Evolutionary conservation across 2,329 filamentous ascomycete species (phyloP).

Genomic region (Cordyceps farinosa): DNA sequence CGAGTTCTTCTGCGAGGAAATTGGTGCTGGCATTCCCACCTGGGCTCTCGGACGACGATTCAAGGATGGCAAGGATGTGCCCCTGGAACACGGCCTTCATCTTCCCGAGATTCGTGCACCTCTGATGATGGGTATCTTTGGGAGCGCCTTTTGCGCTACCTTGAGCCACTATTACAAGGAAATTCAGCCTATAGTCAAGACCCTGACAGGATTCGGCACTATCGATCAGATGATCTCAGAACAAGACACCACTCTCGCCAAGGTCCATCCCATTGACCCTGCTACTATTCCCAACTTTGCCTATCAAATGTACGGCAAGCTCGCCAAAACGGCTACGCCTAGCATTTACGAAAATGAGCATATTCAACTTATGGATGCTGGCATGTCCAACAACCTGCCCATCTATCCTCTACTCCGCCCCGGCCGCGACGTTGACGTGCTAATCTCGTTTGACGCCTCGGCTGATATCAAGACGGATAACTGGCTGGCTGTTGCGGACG

Average conservation of each 20-base stretch:
- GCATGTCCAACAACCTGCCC: conserved; percentile 97
- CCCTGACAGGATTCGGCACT: conserved; percentile 68
- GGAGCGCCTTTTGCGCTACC: conserved; percentile 93
- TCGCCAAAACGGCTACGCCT: conserved; percentile 74
- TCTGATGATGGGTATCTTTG: conserved; percentile 89
- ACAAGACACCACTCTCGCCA: conserved; percentile 77
- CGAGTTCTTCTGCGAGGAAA: conserved; percentile 92
- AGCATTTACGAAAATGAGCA: conserved; percentile 69
- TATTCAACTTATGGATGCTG: conserved; percentile 88
- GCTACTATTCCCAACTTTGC: conserved; percentile 87
- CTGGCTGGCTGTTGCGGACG: conserved; percentile 91
- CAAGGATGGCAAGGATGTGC: conserved; percentile 54
- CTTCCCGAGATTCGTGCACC: conserved; percentile 83
- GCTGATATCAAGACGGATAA: conserved; percentile 93
- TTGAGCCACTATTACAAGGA: conserved; percentile 95
- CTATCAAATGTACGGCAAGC: conserved; percentile 70
- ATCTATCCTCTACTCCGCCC: conserved; percentile 91
- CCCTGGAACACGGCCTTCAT: conserved; percentile 60
- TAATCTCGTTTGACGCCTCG: conserved; percentile 91
- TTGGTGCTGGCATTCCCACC: conserved; percentile 85
- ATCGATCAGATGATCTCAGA: conserved; percentile 81
- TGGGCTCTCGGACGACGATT: conserved; percentile 90
- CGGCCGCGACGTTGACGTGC: conserved; percentile 81
- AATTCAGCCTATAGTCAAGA: conserved; percentile 74
- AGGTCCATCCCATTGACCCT: conserved; percentile 92